These are phyloP conservation scores for Cladophialophora psammophila DNA, from an alignment of 2,329 filamentous ascomycete species.

Conservation along the genomic window DNA sequence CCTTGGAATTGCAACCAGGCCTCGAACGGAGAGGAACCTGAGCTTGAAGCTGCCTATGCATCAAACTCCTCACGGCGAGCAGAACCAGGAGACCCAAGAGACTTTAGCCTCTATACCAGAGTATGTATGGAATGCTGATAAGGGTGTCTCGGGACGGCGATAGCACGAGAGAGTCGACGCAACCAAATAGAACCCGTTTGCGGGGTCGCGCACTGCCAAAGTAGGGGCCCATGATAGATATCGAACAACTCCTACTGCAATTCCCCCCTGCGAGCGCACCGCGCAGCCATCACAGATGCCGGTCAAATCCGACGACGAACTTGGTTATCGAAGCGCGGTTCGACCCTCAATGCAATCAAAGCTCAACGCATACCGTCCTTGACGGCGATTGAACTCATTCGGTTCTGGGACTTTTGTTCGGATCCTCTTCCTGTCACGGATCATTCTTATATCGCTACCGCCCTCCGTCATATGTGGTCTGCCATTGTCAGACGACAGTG, in stretches of 20 bases:
- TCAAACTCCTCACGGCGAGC: no score
- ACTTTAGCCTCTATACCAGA: no score
- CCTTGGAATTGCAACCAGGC: no score
- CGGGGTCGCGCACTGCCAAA: background rate
- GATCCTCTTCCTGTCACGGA: background rate
- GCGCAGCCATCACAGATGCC: background rate
- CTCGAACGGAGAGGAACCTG: no score
- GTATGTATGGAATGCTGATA: background rate
- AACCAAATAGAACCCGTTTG: background rate
- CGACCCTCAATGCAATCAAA: background rate
- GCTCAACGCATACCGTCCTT: no score
- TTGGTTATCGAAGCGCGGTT: conserved; percentile 7
- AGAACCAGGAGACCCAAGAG: no score
- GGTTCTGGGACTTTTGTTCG: background rate
- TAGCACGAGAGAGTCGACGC: background rate
- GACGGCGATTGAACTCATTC: background rate
- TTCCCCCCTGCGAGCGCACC: background rate
- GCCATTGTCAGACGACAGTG: background rate
- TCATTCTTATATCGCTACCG: background rate
- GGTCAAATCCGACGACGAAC: background rate
- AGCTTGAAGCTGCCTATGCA: no score
- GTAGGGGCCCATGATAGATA: background rate
- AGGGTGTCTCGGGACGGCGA: background rate
- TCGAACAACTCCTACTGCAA: background rate
- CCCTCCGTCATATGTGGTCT: background rate